Percentiles rank a stretch among this genome's conserved stretches.
These are phyloP conservation scores for Nicotiana obtusifolia DNA, from an alignment of 257 asterid genomes.

Conservation along the genomic window DNA sequence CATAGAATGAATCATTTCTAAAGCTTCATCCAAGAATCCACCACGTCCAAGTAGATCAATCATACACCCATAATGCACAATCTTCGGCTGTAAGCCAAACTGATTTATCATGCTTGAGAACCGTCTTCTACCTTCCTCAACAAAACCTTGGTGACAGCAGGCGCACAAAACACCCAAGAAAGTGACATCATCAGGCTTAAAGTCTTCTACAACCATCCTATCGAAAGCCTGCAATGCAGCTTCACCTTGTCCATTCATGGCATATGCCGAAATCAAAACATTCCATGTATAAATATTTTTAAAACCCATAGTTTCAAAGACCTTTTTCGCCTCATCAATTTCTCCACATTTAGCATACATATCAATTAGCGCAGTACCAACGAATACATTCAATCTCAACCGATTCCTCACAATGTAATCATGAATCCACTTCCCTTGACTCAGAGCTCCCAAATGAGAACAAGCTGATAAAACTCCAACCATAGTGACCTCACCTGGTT, in stretches of 20 bases:
- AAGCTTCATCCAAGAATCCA: conserved; percentile 28
- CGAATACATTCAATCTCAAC: conserved; percentile 12
- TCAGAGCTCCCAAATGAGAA: conserved; percentile 25
- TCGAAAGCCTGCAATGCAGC: conserved; percentile 21
- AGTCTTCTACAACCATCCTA: conserved; percentile 15
- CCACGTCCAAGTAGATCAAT: conserved; percentile 34
- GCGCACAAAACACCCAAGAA: conserved; percentile 27
- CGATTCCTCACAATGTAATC: conserved; percentile 11
- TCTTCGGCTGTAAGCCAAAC: conserved; percentile 15
- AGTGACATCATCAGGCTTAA: conserved; percentile 25
- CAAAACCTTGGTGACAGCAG: conserved; percentile 30
- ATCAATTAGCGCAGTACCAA: conserved; percentile 25
- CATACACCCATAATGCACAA: conserved; percentile 35
- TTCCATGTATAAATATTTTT: conserved; percentile 28
- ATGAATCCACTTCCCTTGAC: conserved; percentile 21
- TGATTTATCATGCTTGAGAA: conserved; percentile 21
- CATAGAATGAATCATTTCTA: conserved; percentile 13
- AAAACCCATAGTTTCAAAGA: conserved; percentile 18
- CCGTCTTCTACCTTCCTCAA: conserved; percentile 23
- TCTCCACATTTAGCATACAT: conserved; percentile 33
- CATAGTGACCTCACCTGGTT: conserved; percentile 20
- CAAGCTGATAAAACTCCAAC: conserved; percentile 29
- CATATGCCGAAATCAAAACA: conserved; percentile 30
- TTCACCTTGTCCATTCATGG: conserved; percentile 28
- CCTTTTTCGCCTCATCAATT: conserved; percentile 20